A percentile compares a stretch with the other conserved stretches of the same genome.
phyloP scores from a whole-genome alignment of 768 basidiomycete genomes.

The Dioszegia hungarica region DNA sequence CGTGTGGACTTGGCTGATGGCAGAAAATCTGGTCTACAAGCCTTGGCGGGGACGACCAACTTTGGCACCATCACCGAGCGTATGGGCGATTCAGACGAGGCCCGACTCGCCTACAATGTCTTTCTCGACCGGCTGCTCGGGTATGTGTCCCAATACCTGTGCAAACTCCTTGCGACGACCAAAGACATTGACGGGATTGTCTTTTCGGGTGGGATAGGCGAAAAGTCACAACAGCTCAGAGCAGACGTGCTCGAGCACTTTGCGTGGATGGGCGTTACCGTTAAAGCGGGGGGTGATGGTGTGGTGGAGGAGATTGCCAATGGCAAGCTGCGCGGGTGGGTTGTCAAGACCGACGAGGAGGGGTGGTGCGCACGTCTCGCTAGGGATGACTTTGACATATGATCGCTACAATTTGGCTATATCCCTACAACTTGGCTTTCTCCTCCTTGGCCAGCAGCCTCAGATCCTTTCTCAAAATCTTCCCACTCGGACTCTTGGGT shows the following conservation, averaged over 20 bases:
- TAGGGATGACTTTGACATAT: slow-evolving; percentile 34
- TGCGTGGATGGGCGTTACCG: slow-evolving; percentile 60
- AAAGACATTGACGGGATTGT: slow-evolving; percentile 66
- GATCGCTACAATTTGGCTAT: slow-evolving; percentile 24
- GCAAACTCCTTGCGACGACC: slow-evolving; percentile 57
- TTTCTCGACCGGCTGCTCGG: slow-evolving; percentile 71
- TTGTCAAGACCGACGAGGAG: slow-evolving; percentile 52
- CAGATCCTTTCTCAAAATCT: slow-evolving; percentile 75
- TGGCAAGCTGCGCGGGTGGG: slow-evolving; percentile 45
- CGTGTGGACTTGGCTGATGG: slow-evolving; percentile 5
- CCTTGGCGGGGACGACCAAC: slow-evolving; percentile 73
- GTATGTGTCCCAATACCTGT: slow-evolving; percentile 67
- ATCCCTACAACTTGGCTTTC: slow-evolving; percentile 9
- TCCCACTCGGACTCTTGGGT: slow-evolving; percentile 76
- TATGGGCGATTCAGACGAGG: slow-evolving; percentile 42
- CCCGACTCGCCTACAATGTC: slow-evolving; percentile 66
- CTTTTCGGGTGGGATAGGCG: slow-evolving; percentile 85
- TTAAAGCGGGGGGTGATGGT: slow-evolving; percentile 51
- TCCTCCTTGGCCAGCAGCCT: slow-evolving; percentile 65
- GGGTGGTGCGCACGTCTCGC: slow-evolving; percentile 36
- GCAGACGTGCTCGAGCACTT: slow-evolving; percentile 57
- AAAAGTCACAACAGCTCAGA: slow-evolving; percentile 63
- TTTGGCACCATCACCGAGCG: slow-evolving; percentile 63
- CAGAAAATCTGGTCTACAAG: slow-evolving; percentile 71
- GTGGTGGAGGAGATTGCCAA: slow-evolving; percentile 40